These are phyloP conservation scores for Neonectria faginata DNA, from an alignment of 2,329 filamentous ascomycete species.

Conservation along the genomic window DNA sequence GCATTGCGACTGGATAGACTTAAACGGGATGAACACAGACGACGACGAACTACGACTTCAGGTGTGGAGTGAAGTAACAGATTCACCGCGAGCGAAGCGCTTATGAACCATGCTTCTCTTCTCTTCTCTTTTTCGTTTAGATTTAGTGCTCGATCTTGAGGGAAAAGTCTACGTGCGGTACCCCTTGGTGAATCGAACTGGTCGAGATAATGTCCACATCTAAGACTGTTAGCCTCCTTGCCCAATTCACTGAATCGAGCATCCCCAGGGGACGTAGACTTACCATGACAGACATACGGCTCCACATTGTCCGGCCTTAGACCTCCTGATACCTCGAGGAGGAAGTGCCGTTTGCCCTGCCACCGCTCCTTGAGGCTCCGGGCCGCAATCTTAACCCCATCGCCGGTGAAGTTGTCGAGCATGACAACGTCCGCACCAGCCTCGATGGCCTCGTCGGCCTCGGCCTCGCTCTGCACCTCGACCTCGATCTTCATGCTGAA, in stretches of 20 bases:
- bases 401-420: constrained; percentile 93
- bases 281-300: constrained; percentile 80
- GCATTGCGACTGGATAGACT: background rate
- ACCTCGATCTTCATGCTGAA: constrained; percentile 97
- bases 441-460: constrained; percentile 90
- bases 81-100: background rate
- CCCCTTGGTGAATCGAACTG: constrained; percentile 96
- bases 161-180: constrained; percentile 93
- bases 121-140: constrained; percentile 24
- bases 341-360: constrained; percentile 77
- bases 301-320: constrained; percentile 86
- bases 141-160: constrained; percentile 77
- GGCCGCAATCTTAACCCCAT: constrained; percentile 81
- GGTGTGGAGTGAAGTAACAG: background rate
- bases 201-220: constrained; percentile 97
- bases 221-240: constrained; percentile 45
- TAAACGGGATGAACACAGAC: background rate
- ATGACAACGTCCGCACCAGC: constrained; percentile 96
- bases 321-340: constrained; percentile 94
- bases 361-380: constrained; percentile 82
- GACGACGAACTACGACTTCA: background rate
- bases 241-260: background rate
- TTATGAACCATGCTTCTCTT: background rate
- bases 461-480: constrained; percentile 87
- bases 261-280: constrained; percentile 45